Evolutionary conservation across 768 basidiomycete genomes (phyloP), one percentile per base, ranked within the genome.

Genomic region (Lanmaoa pseudosensibilis): DNA sequence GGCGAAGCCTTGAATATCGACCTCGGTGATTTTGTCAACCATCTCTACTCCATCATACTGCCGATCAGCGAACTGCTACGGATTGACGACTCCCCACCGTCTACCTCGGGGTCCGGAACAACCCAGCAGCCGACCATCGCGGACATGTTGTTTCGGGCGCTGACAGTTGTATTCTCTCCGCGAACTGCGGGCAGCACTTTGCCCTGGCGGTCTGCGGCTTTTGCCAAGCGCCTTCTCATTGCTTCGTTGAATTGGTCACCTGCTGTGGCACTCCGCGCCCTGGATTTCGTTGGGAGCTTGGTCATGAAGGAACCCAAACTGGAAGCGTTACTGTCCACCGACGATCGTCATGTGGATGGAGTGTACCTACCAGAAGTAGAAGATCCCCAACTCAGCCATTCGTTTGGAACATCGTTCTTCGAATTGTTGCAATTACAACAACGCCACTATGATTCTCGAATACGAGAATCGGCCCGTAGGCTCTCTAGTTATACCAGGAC

Each of bases 1-100:
- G 94, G 94, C 56, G 97, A 99, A 76, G 92, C 96, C n/a, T 80
- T 99, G 63, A 94, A 94, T 66, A 92, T 99, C 68, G 97, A 98
- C 78, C 81, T 98, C 52, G 80, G 77, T 65, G 96, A 94, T 65
- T 98, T 98, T 69, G 81, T 92, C 70, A 82, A 86, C 50, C 82
- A 84, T 25, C 81, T 99, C 10, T 98, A 96, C 76, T 78, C 84
- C 21, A 80, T 94, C 60, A 84, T 99, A 61, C 79, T 88, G 11
- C 83, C 89, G 5, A 77, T 96, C 62, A 84, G 86, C 51, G 72
- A 90, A 56, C 75, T 82, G 63, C 77, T 82, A 10, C 82, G 84
- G 58, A 76, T 92, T 58, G 91, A 94, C 54, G 75, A 77, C 43
- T 64, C 75, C 19, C 75, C 75, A 19, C 75, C 80, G 25, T 59